Evolutionary conservation across 1,139 yeast genomes (phyloP), one percentile per base, ranked within the genome.

Genomic region (Ogataea hybrid): DNA sequence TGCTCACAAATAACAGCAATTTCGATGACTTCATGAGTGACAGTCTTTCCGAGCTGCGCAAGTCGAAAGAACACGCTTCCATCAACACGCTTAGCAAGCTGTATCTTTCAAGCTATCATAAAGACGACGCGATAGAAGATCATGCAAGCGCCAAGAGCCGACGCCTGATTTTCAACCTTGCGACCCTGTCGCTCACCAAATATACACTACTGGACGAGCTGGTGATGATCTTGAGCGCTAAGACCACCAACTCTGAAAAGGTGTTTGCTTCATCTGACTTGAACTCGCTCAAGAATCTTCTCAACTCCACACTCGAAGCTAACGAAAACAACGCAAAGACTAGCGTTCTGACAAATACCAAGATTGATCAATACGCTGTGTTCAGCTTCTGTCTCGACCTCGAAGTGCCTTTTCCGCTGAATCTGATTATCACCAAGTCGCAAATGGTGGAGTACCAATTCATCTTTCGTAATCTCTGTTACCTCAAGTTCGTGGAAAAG

Each of bases 391-490:
- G 81, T 51, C 68, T 89, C 32, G 85, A 86, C 41, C 61, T 87
- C 27, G 68, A 73, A 21, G 68, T 90, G 16, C 96, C 97, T 6
- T 94, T 88, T 58, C 99, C 99, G 0, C 64, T 89, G 37, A 88
- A 89, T 50, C 69, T 90, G 29, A 70, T 92, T 1, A 65, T 89
- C 3, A 79, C 85, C 20, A 77, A 82, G 46, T 83, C 87, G 32
- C 78, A 84, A 23, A 70, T 88, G 25, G 74, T 81, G 37, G 89
- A 94, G 47, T 89, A 84, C 57, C 96, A 90, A 60, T 68, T 88
- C 25, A 66, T 89, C 43, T 88, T 86, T 55, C 78, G 96, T 50
- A 81, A 86, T 51, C 69, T 86, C 33, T 64, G 83, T 22, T 72
- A 81, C 29, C 60, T 88, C 17, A 81, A 80, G 48, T 81, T 79